These are phyloP conservation scores for Stachybotrys echinatus DNA, from an alignment of 2,329 filamentous ascomycete species.

Conservation along the genomic window DNA sequence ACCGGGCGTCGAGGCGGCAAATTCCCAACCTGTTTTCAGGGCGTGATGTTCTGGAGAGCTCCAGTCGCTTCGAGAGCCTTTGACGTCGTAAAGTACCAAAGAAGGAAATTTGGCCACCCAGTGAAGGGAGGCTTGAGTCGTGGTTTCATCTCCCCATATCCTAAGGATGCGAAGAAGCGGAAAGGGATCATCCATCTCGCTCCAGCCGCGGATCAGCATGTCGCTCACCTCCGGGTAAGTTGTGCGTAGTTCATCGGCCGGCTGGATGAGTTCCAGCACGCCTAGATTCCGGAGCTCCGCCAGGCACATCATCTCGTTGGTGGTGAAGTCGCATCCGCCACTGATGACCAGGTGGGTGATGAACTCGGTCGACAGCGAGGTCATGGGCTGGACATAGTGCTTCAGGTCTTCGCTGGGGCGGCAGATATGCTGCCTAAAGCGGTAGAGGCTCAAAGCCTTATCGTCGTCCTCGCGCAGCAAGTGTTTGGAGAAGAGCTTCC, in stretches of 20 bases:
- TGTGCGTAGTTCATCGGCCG: constrained; percentile 18
- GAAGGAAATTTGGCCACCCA: constrained; percentile 37
- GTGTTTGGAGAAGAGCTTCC: constrained; percentile 31
- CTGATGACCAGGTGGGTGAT: constrained; percentile 35
- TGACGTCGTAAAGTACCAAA: constrained; percentile 39
- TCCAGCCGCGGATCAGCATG: constrained; percentile 41
- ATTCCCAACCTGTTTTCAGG: constrained; percentile 26
- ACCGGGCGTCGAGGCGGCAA: constrained; percentile 15
- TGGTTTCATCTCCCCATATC: constrained; percentile 35
- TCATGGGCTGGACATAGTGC: constrained; percentile 31
- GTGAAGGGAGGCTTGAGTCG: constrained; percentile 32
- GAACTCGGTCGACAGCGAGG: constrained; percentile 29
- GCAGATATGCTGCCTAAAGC: constrained; percentile 33
- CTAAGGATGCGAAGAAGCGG: constrained; percentile 40
- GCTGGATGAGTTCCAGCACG: constrained; percentile 40
- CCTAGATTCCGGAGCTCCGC: constrained; percentile 39
- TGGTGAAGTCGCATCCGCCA: constrained; percentile 26
- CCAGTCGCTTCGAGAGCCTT: constrained; percentile 31
- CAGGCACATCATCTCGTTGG: constrained; percentile 34
- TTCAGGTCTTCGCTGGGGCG: constrained; percentile 24
- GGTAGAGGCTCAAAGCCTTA: constrained; percentile 29
- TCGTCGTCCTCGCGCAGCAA: constrained; percentile 24
- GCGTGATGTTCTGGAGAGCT: constrained; percentile 14
- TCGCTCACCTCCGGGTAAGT: constrained; percentile 36
- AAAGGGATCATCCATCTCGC: constrained; percentile 34